Evolutionary conservation across 2,329 filamentous ascomycete genomes (phyloP).

Genomic region (Dendryphion nanum): DNA sequence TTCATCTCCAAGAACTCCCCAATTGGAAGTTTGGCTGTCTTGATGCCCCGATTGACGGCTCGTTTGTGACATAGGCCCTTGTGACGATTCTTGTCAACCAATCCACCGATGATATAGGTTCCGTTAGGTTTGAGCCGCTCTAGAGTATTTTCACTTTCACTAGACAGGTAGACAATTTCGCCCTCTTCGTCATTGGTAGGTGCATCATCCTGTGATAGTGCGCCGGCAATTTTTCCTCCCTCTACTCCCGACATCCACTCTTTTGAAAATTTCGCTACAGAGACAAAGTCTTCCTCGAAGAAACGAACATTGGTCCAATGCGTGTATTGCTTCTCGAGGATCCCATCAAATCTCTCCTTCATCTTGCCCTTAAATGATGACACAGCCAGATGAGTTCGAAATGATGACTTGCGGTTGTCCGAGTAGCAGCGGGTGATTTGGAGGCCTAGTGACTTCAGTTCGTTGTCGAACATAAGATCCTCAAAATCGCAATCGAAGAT

Average conservation of each 20-base stretch:
- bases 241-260: conserved; percentile 62
- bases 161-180: conserved; percentile 82
- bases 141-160: conserved; percentile 85
- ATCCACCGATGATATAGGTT: conserved; percentile 87
- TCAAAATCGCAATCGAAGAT: conserved; percentile 93
- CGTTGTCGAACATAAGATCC: conserved; percentile 81
- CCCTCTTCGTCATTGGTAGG: conserved; percentile 36
- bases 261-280: conserved; percentile 64
- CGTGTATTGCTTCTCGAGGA: conserved; percentile 68
- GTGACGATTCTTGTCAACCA: conserved; percentile 95
- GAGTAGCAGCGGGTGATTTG: conserved; percentile 89
- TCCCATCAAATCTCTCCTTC: conserved; percentile 74
- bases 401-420: conserved; percentile 71
- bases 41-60: conserved; percentile 71
- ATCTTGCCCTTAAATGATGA: conserved; percentile 75
- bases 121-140: conserved; percentile 81
- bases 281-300: conserved; percentile 70
- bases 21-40: conserved; percentile 89
- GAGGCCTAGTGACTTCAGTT: conserved; percentile 75
- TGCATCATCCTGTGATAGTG: conserved; percentile 41
- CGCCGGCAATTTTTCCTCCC: conserved; percentile 60
- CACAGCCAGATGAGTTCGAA: conserved; percentile 69
- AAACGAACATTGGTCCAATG: conserved; percentile 80
- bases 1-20: conserved; percentile 93
- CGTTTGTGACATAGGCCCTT: conserved; percentile 90